These are phyloP conservation scores for Eugenia klotzschiana DNA, from an alignment of 441 rosid genomes.

Conservation along the genomic window DNA sequence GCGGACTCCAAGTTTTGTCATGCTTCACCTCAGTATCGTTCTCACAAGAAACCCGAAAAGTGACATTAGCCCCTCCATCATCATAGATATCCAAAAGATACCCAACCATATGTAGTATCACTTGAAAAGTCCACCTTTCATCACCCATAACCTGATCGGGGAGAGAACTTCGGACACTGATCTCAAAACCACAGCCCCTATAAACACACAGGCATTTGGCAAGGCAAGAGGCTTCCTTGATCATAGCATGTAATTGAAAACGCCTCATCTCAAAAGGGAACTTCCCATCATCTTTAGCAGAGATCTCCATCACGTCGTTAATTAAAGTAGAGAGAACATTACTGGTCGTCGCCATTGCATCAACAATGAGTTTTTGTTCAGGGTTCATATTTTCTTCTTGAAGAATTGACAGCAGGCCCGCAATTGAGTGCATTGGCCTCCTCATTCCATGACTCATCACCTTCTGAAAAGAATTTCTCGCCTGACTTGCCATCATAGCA, in stretches of 20 bases:
- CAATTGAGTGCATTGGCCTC: conserved; percentile 62
- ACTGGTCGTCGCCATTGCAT: conserved; percentile 40
- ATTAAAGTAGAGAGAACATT: conserved; percentile 48
- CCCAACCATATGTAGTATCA: conserved; percentile 64
- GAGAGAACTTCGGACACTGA: conserved; percentile 37
- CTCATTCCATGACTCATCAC: conserved; percentile 74
- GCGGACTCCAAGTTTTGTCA: conserved; percentile 21
- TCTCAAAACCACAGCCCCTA: conserved; percentile 39
- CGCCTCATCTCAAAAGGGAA: conserved; percentile 33
- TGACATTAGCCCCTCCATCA: conserved; percentile 25
- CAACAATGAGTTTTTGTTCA: conserved; percentile 38
- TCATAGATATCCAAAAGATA: conserved; percentile 39
- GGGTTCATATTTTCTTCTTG: conserved; percentile 29
- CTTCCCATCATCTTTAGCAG: conserved; percentile 42
- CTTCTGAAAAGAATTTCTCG: conserved; percentile 61
- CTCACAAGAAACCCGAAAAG: conserved; percentile 27
- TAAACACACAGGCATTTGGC: conserved; percentile 47
- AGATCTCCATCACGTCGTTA: conserved; percentile 50
- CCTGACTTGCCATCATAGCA: conserved; percentile 71
- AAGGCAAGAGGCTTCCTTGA: conserved; percentile 56
- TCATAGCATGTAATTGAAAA: conserved; percentile 46
- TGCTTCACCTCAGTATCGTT: conserved; percentile 22
- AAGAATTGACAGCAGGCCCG: conserved; percentile 58
- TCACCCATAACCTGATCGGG: conserved; percentile 60
- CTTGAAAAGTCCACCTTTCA: conserved; percentile 58